Percentiles rank a stretch among this genome's conserved stretches.
Evolutionary conservation across 441 rosid species (phyloP).

Genomic region (Gossypium aridum): DNA sequence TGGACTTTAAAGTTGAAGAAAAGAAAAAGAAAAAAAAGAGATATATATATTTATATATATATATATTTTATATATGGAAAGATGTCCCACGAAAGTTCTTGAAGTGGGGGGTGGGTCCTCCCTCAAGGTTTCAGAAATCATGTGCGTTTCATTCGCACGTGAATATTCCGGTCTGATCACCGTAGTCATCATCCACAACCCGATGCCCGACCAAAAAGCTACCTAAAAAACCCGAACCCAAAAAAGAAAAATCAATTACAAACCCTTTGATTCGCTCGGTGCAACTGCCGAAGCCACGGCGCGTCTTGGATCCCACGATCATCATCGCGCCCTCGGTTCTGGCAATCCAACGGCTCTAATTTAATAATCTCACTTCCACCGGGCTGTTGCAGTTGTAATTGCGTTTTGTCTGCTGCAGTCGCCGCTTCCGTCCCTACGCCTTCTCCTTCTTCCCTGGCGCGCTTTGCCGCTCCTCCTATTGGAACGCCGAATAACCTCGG

Average conservation of each 20-base stretch:
- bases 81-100: slow-evolving; percentile 3
- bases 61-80: background rate
- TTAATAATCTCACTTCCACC: slow-evolving; percentile 23
- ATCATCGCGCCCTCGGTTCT: slow-evolving; percentile 12
- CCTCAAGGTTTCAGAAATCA: slow-evolving; percentile 5
- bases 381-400: slow-evolving; percentile 29
- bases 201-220: background rate
- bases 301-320: slow-evolving; percentile 15
- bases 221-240: background rate
- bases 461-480: slow-evolving; percentile 45
- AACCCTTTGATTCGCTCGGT: slow-evolving; percentile 37
- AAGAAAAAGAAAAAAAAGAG: no score
- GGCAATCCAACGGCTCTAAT: slow-evolving; percentile 35
- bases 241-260: slow-evolving; percentile 24
- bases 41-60: no score
- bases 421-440: slow-evolving; percentile 8
- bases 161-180: background rate
- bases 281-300: slow-evolving; percentile 39
- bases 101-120: background rate
- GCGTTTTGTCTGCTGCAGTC: slow-evolving; percentile 11
- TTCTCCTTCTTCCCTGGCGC: slow-evolving; percentile 32
- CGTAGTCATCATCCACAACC: background rate
- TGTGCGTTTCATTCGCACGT: slow-evolving; percentile 15
- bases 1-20: background rate
- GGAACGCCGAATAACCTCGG: slow-evolving; percentile 54